phyloP scores from a whole-genome alignment of 164 flowering plant genomes.

The Brasenia schreberi region DNA sequence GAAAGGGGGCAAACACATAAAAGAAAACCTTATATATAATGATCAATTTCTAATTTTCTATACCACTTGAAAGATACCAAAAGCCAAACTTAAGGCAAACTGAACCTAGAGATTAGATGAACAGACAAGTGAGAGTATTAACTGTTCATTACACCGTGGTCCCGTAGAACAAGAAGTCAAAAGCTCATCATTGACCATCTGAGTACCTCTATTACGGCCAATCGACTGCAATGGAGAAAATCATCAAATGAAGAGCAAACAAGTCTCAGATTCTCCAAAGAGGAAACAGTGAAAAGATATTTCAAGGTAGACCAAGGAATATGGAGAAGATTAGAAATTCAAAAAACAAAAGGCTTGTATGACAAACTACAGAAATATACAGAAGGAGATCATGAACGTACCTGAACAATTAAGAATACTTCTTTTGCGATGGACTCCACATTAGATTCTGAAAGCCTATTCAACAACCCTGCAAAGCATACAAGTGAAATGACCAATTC shows the following conservation, averaged over 20 bases:
- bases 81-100: too few relatives aligned
- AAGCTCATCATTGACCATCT: conserved; percentile 64
- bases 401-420: conserved; percentile 43
- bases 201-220: conserved; percentile 49
- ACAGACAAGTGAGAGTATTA: conserved; percentile 13
- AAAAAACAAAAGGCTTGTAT: not conserved
- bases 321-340: not conserved
- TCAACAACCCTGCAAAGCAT: conserved; percentile 65
- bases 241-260: too few relatives aligned
- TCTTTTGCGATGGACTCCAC: conserved; percentile 72
- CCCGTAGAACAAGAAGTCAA: conserved; percentile 65
- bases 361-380: not conserved
- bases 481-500: not conserved
- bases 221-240: conserved; percentile 32
- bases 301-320: not conserved
- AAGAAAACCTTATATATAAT: too few relatives aligned
- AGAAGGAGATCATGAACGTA: conserved; percentile 11
- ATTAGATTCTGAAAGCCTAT: conserved; percentile 79
- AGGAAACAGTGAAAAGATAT: not conserved
- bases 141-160: conserved; percentile 96
- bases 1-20: not conserved
- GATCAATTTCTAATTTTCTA: too few relatives aligned
- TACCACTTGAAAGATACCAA: too few relatives aligned
- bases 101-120: not conserved
- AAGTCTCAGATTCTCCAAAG: too few relatives aligned